Conservation (phyloP, 2,329 filamentous ascomycete genomes). For the Microdochium bolleyi region DNA sequence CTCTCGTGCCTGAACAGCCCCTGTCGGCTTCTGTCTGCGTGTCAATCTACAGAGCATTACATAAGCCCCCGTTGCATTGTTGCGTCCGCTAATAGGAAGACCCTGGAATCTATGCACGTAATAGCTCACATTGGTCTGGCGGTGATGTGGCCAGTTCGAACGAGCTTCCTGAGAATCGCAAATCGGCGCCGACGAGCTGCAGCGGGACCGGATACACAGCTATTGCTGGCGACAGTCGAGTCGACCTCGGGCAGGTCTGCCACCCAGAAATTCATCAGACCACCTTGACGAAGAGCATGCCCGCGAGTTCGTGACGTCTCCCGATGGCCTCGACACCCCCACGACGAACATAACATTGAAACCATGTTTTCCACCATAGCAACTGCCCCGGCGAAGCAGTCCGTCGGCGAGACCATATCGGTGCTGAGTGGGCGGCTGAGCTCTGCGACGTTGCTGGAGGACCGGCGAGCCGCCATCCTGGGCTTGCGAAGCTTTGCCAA, state of each 20-base stretch:
- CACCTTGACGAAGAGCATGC: slow-evolving; percentile 12
- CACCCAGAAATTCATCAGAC: neutral
- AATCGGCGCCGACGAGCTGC: neutral
- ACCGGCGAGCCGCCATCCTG: slow-evolving; percentile 85
- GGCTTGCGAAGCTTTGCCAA: slow-evolving; percentile 94
- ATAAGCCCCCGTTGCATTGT: neutral
- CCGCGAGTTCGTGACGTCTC: slow-evolving; percentile 11
- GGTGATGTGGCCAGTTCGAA: neutral
- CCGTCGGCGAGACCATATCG: slow-evolving; percentile 87
- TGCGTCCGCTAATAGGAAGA: neutral
- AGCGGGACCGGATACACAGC: neutral
- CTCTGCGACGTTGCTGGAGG: slow-evolving; percentile 87
- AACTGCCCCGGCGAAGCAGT: slow-evolving; percentile 85
- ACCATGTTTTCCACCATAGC: slow-evolving; percentile 55
- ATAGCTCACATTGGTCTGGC: neutral
- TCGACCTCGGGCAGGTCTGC: neutral
- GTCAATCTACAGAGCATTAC: no score
- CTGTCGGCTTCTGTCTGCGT: neutral
- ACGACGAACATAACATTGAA: slow-evolving; percentile 14
- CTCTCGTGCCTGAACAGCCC: neutral
- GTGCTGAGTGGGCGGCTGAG: slow-evolving; percentile 80
- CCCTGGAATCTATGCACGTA: slow-evolving; percentile 1
- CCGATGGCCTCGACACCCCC: slow-evolving; percentile 20
- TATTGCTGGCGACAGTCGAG: neutral
- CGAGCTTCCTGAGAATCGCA: neutral